Evolutionary conservation across 192 early-diverging fungal species (phyloP), one percentile per base, ranked within the genome.

Genomic region (Tieghemiomyces parasiticus): DNA sequence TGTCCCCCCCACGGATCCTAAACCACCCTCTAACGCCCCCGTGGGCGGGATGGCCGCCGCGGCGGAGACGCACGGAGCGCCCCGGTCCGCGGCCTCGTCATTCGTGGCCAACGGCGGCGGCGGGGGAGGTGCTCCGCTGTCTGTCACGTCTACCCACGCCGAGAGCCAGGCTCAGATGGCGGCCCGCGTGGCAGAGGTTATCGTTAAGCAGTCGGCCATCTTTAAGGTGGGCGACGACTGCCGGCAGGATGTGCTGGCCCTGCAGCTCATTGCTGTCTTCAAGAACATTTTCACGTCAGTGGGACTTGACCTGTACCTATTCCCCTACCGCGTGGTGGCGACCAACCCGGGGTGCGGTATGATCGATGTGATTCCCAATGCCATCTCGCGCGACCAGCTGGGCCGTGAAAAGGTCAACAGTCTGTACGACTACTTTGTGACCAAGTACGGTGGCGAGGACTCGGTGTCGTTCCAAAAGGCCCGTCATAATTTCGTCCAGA

Each of bases 171-270:
- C n/a, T n/a, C n/a, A n/a, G n/a, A n/a, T n/a, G n/a, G 6, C 30
- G 9, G 35, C 44, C 24, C 31, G 46, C 19, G 50, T 52, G n/a
- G 45, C 55, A 45, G 44, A 65, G 4, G 52, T 69, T 0, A 60
- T 67, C 32, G 75, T 82, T 2, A 83, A 87, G 72, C 84, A 91
- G 65, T 86, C 87, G 4, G 86, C 91, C 1, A 99, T 99, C 60
- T 99, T 99, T 80, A 99, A 99, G 79, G 95, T 99, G 46, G 96
- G 96, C 60, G 96, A 99, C 62, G 95, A 99, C 73, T 99, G 96
- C 73, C 83, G 96, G 31, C 96, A 99, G 71, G 96, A 99, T 67
- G 88, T 99, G 22, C 77, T 99, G 62, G 95, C 96, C 2, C 70
- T 99, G 51, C 96, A 99, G 74, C 76, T 99, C 63, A 96, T 99